Evolutionary conservation across 352 stramenopile genomes (phyloP).

Genomic region (Phytophthora citricola): DNA sequence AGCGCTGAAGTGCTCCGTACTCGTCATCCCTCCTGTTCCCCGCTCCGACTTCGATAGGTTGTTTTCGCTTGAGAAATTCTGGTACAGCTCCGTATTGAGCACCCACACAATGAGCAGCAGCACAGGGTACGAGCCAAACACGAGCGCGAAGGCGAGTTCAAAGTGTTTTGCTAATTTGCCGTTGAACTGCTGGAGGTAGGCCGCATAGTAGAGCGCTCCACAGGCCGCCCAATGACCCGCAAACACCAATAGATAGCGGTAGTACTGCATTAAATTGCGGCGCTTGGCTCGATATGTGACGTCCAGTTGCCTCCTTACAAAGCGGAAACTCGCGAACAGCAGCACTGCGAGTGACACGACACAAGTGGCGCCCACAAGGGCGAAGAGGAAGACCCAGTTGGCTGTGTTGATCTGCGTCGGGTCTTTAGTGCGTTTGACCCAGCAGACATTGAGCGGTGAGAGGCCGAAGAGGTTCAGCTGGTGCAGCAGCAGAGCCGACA

Average conservation of each 20-base stretch:
- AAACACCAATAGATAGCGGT: conserved; percentile 84
- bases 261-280: conserved; percentile 86
- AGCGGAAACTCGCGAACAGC: conserved; percentile 86
- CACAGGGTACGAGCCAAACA: conserved; percentile 79
- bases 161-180: conserved; percentile 63
- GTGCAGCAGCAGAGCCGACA: conserved; percentile 67
- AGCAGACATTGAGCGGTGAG: conserved; percentile 81
- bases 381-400: conserved; percentile 78
- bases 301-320: conserved; percentile 82
- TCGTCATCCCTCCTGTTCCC: conserved; percentile 40
- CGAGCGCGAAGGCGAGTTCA: conserved; percentile 65
- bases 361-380: conserved; percentile 55
- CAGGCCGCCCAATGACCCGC: conserved; percentile 74
- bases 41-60: conserved; percentile 63
- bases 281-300: conserved; percentile 87
- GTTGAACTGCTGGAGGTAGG: conserved; percentile 71
- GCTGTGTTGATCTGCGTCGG: conserved; percentile 57
- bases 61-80: conserved; percentile 80
- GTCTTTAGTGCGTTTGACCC: conserved; percentile 61
- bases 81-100: conserved; percentile 85
- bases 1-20: conserved; percentile 83
- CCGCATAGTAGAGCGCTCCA: conserved; percentile 74
- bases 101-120: conserved; percentile 80
- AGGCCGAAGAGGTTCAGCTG: conserved; percentile 68
- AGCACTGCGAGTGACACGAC: conserved; percentile 72